Percentiles rank a stretch among this genome's conserved stretches.
Conservation (phyloP, 305 asterid genomes). For the Striga hermonthica region DNA sequence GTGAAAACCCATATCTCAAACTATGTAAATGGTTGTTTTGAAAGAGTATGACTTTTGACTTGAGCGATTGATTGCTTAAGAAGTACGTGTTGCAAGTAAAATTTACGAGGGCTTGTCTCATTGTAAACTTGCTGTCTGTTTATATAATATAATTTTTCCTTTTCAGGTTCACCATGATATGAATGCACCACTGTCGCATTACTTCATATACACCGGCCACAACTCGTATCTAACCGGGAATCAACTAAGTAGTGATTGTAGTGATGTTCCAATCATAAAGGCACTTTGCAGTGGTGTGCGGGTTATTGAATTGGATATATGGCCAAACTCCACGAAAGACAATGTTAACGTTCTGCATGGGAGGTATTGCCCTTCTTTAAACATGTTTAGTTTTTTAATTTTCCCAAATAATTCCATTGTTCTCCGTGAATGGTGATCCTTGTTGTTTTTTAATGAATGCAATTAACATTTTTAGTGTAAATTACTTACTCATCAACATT, state of each 20-base stretch:
- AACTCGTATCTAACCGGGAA: constrained; percentile 94
- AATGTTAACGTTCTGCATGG: constrained; percentile 81
- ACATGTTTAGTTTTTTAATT: neutral
- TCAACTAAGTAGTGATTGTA: constrained; percentile 85
- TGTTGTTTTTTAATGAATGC: no score
- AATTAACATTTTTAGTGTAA: neutral
- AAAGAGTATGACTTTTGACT: no score
- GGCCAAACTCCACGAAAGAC: constrained; percentile 83
- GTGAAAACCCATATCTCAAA: no score
- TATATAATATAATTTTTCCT: neutral
- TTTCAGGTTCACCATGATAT: constrained; percentile 85
- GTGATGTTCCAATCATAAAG: constrained; percentile 68
- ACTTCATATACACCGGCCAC: constrained; percentile 92
- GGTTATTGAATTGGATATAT: constrained; percentile 88
- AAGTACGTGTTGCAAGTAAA: no score
- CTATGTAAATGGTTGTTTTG: no score
- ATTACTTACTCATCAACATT: no score
- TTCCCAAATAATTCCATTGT: neutral
- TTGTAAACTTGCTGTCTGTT: neutral
- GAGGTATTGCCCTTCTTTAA: constrained; percentile 44
- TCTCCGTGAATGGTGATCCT: neutral
- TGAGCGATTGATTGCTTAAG: no score
- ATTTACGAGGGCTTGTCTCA: no score
- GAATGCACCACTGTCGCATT: constrained; percentile 85
- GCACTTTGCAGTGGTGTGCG: constrained; percentile 77